Percentiles rank a stretch among this genome's conserved stretches.
These are phyloP conservation scores for Citrullus colocynthis DNA, from an alignment of 306 rosid genomes.

Conservation along the genomic window DNA sequence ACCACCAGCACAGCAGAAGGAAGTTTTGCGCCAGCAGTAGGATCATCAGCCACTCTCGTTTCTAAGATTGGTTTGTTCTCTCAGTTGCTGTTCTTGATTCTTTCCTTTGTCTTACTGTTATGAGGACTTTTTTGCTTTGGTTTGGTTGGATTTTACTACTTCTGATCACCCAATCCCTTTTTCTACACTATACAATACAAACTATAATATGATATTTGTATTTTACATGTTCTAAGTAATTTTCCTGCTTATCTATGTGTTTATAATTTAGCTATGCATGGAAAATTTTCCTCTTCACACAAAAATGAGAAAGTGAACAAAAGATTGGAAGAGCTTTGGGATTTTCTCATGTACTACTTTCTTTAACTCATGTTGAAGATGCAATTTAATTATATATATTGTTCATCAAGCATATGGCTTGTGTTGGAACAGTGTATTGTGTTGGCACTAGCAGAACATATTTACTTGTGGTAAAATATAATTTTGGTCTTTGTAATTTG, in stretches of 20 bases:
- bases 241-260: not conserved
- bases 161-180: not conserved
- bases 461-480: not conserved
- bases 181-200: not conserved
- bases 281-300: not conserved
- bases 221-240: not conserved
- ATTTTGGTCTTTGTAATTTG: no score
- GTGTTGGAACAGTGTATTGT: no score
- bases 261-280: not conserved
- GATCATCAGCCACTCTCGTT: slow-evolving; percentile 22
- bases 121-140: slow-evolving; percentile 1
- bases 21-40: slow-evolving; percentile 36
- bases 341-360: not conserved
- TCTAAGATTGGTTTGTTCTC: slow-evolving; percentile 28
- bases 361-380: not conserved
- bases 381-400: not conserved
- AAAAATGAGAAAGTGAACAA: not conserved
- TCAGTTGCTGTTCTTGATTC: slow-evolving; percentile 29
- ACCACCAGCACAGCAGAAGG: slow-evolving; percentile 64
- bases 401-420: not conserved
- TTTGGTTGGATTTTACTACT: not conserved
- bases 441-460: not conserved
- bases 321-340: not conserved
- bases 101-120: slow-evolving; percentile 25
- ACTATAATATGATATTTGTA: not conserved